Conservation (phyloP, 169 alveolate genomes). For the Plasmodium vinckei region DNA sequence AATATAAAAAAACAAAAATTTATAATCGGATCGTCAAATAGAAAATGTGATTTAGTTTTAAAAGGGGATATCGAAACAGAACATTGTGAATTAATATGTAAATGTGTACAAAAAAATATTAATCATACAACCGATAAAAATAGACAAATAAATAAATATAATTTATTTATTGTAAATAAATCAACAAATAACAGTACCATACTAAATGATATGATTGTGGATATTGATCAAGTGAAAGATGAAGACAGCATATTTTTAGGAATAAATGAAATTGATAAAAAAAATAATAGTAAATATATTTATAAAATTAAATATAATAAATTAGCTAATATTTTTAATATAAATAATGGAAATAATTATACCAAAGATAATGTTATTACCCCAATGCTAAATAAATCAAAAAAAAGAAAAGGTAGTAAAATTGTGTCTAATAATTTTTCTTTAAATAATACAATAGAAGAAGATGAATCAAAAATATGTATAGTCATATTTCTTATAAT, state of each 20-base stretch:
- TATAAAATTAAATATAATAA: conserved; percentile 65
- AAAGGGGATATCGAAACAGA: conserved; percentile 66
- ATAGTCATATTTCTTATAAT: conserved; percentile 60
- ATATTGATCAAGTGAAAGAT: conserved; percentile 62
- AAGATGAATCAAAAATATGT: conserved; percentile 36
- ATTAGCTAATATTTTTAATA: conserved; percentile 60
- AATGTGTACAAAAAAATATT: conserved; percentile 58
- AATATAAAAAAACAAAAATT: conserved; percentile 62
- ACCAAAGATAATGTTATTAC: conserved; percentile 25
- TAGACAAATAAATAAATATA: conserved; percentile 67
- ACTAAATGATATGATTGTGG: conserved; percentile 35
- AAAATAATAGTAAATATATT: conserved; percentile 50
- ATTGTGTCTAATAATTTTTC: conserved; percentile 57
- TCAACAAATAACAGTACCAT: conserved; percentile 34
- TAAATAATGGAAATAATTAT: conserved; percentile 22
- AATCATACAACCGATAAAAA: conserved; percentile 43
- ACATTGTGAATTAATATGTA: conserved; percentile 66
- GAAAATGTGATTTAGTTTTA: conserved; percentile 59
- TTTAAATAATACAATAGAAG: conserved; percentile 34
- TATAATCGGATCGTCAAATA: conserved; percentile 57
- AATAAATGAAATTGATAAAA: conserved; percentile 28
- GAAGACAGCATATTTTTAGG: conserved; percentile 59
- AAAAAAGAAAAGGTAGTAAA: conserved; percentile 45
- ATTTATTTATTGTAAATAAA: conserved; percentile 64
- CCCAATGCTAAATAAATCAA: background rate